Base-by-base conservation (phyloP, 2,329 filamentous ascomycete species). In the Penicillium sp. region DNA sequence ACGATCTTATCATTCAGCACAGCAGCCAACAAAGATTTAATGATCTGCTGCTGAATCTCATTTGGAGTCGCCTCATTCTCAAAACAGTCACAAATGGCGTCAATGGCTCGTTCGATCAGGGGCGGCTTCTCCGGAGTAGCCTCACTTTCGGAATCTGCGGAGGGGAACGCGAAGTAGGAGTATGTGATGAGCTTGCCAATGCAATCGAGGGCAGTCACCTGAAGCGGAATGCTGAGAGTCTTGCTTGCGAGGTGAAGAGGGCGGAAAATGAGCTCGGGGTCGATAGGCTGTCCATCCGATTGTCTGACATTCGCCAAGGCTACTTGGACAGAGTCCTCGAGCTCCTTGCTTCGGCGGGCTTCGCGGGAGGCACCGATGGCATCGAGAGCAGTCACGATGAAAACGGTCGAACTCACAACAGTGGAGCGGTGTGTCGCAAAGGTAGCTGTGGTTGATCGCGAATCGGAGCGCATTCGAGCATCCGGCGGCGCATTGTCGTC, bases 131-230 rank as follows among this genome's bases (percentile, higher is more conserved):
- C 73, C 45, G 71, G 61, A 13, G 60, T 61, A 43, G 69, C 37
- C n/a, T 73, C 69, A 22, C 65, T 65, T 38, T 69, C 70, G 37
- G 73, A 69, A 40, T 72, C 73, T 25, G 79, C 78, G 55, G 81
- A 82, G 38, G 89, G 85, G 53, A 92, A 86, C 52, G 94, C 94
- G 78, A 99, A 98, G 82, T 98, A 98, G 19, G 95, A 97, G 77
- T 97, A 99, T 71, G 94, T 97, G 75, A 98, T 98, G 65, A 99
- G 88, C 82, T 99, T 99, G 71, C 96, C 95, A 71, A 99, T 97
- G 79, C 94, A 98, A 79, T 99, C 95, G 72, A 99, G 87, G 6
- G 95, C 93, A 40, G 91, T 91, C 25, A 93, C 96, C 62, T 93
- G 91, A 51, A 99, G 84, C 60, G 92, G 87, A 56, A 94, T 89